Evolutionary conservation across 1,284 basidiomycete species (phyloP).

Genomic region (Violaceomyces palustris): DNA sequence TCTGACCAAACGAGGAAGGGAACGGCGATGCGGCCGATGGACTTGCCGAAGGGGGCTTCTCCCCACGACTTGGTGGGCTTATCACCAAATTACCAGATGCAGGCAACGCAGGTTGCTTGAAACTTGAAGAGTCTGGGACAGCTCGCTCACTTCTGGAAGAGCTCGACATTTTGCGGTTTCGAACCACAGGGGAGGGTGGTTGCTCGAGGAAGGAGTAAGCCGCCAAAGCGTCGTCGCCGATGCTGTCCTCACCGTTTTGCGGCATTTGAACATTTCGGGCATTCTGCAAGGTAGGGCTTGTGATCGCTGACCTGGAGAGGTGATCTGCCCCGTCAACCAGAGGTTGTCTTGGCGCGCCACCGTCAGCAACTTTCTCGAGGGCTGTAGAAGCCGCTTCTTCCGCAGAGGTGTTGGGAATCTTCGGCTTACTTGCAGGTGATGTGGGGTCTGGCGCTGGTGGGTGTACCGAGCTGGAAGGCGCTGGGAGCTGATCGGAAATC

Average conservation of each 20-base stretch:
- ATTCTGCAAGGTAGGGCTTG: conserved; percentile 21
- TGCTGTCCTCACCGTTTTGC: conserved; percentile 13
- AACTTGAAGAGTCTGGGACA: no score
- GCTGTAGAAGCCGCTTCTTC: no score
- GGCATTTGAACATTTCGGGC: not conserved
- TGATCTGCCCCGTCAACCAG: no score
- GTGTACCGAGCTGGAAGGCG: conserved; percentile 12
- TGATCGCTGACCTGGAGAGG: conserved; percentile 19
- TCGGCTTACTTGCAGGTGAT: no score
- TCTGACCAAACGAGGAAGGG: conserved; percentile 44
- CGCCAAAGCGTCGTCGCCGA: conserved; percentile 39
- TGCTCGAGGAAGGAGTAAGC: conserved; percentile 45
- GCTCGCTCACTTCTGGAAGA: no score
- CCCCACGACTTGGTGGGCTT: no score
- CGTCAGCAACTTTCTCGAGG: no score
- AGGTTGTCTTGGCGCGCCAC: no score
- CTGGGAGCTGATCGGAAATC: conserved; percentile 43
- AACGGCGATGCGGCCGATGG: conserved; percentile 11
- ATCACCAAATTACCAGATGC: no score
- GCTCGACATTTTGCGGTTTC: conserved; percentile 5
- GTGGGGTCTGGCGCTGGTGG: not conserved
- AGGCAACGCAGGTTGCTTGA: not conserved
- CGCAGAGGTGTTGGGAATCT: no score
- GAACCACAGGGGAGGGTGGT: conserved; percentile 33
- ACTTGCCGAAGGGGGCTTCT: not conserved